These are phyloP conservation scores for Xylariaceae sp. DNA, from an alignment of 2,329 filamentous ascomycete genomes.

Conservation along the genomic window DNA sequence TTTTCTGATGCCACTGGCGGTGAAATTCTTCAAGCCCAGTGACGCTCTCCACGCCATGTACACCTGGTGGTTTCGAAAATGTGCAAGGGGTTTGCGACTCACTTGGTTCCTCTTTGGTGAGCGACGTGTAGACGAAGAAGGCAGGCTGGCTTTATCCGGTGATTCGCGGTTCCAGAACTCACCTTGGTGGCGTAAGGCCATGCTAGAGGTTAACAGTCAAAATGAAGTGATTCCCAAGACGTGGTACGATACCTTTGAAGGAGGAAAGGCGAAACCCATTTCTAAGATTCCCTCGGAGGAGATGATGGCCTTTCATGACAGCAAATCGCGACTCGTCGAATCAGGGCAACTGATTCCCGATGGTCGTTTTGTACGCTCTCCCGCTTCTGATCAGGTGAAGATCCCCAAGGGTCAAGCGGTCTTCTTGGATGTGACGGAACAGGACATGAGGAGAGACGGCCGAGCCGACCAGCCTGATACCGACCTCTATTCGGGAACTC, in stretches of 20 bases:
- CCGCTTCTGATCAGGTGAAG: conserved; percentile 90
- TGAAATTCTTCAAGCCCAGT: conserved; percentile 80
- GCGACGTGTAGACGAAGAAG: conserved; percentile 76
- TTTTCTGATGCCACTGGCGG: conserved; percentile 83
- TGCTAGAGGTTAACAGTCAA: conserved; percentile 42
- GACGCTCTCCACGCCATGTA: conserved; percentile 83
- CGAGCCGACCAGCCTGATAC: conserved; percentile 49
- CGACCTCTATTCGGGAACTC: conserved; percentile 51
- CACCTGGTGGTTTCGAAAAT: conserved; percentile 92
- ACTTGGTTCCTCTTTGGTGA: conserved; percentile 94
- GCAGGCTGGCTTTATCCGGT: conserved; percentile 48
- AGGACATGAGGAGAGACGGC: conserved; percentile 62
- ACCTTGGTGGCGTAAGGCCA: conserved; percentile 37
- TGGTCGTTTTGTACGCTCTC: conserved; percentile 84
- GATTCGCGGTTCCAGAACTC: conserved; percentile 28
- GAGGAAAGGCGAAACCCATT: conserved; percentile 40
- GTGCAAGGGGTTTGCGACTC: conserved; percentile 73
- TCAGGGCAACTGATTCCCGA: conserved; percentile 58
- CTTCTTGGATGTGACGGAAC: conserved; percentile 70
- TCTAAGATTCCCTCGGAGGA: conserved; percentile 31
- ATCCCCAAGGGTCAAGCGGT: conserved; percentile 80
- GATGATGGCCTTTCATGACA: conserved; percentile 31
- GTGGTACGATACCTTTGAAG: conserved; percentile 54
- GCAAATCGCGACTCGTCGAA: conserved; percentile 42
- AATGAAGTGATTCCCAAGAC: conserved; percentile 47